Base-by-base conservation (phyloP, 768 basidiomycete genomes). In the Auriscalpium microsporum region DNA sequence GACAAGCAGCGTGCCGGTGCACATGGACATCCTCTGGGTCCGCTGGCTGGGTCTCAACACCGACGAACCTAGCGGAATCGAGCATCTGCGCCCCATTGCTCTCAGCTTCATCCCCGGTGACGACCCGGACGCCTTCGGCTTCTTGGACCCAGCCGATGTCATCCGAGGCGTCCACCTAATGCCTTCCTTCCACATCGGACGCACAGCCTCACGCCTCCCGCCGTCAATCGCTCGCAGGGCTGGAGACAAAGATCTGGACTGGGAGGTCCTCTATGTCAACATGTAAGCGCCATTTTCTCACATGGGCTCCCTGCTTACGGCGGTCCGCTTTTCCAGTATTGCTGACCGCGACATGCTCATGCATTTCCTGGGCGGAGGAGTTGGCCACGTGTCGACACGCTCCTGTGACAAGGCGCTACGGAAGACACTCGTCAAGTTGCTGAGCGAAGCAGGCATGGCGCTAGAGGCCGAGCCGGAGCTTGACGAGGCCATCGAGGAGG, bases 401-500 rank as follows among this genome's bases (percentile, higher is more conserved):
- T 9, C 73, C 76, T 34, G 73, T 75, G 33, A 75, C 36, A 59
- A 57, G 10, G 56, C 62, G 1, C 60, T 63, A 37, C 48, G 51
- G 5, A 54, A 55, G 4, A 65, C 65, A 36, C 54, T 54, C n/a
- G 60, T 59, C n/a, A 67, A 63, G 47, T 57, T 56, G 21, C 51
- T 56, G 10, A 61, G 64, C 7, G 61, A 59, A n/a, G 63, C 63
- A 2, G 7, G 62, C 65, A 9, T 60, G 60, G 10, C 64, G 63
- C 10, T 57, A 64, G 9, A 62, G 74, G 3, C 78, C 40, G 40
- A 4, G 40, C 40, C 40, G 11, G n/a, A 42, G 40, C 79, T 82
- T 33, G 79, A 81, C 54, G 75, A 78, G 54, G 79, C 28, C 28
- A 28, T 80, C 17, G 78, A 67, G 61, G 64, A 63, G 17, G 58